Evolutionary conservation across 2,329 filamentous ascomycete genomes (phyloP), one percentile per base, ranked within the genome.

Genomic region (Rosellinia necatrix): DNA sequence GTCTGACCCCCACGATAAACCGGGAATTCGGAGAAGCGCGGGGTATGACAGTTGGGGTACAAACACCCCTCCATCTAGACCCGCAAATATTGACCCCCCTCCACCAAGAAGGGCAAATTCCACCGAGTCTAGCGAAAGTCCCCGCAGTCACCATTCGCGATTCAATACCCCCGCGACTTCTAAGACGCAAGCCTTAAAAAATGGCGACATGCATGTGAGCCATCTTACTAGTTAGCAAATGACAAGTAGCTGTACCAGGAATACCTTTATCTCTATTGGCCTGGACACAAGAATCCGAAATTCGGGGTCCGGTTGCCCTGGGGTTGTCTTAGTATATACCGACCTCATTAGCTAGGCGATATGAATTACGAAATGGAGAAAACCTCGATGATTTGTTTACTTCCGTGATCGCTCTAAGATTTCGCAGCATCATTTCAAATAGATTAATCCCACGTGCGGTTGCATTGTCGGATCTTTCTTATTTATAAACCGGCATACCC

Each of bases 61-160:
- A n/a, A 15, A 51, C 46, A 47, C 49, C 49, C 43, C 30, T 32
- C 49, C 13, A 32, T 41, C 10, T 17, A 32, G 22, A 13, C 15
- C 30, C 22, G 9, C 22, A 21, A 22, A 22, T 29, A 17, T 30
- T 53, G 46, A 50, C 35, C 52, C 49, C 29, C 24, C 51, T 56
- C 55, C 42, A 42, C 55, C 56, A 59, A 49, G 58, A 63, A 64
- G 38, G 60, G 56, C 53, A 49, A 62, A 64, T 66, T 59, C 25
- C 53, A 53, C 57, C 65, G 65, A 66, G 46, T 44, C 48, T 60
- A 62, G n/a, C 17, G n/a, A n/a, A n/a, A n/a, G n/a, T n/a, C n/a
- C n/a, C n/a, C n/a, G n/a, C n/a, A n/a, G n/a, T n/a, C n/a, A n/a
- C 17, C 19, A 4, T 37, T 44, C 49, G 49, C 32, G 30, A 13